phyloP scores from a whole-genome alignment of 2,329 filamentous ascomycete species.

The Cercospora brassicicola region DNA sequence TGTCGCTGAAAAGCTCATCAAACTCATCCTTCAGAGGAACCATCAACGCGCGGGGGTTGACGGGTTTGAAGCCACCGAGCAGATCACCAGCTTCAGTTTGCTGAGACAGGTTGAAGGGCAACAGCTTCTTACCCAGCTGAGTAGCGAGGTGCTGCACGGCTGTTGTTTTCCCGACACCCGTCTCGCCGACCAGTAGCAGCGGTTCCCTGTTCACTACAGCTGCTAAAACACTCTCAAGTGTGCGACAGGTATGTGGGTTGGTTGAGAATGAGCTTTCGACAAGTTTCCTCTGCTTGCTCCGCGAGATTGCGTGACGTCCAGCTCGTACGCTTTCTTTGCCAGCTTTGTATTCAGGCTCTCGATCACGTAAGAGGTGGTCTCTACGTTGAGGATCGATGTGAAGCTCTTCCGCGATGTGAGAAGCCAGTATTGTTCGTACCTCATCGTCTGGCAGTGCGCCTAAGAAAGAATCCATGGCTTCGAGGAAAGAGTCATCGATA shows the following conservation, averaged over 20 bases:
- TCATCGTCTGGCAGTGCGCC: conserved; percentile 71
- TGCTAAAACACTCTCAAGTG: conserved; percentile 85
- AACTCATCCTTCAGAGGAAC: conserved; percentile 93
- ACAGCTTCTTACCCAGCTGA: conserved; percentile 78
- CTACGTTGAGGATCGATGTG: conserved; percentile 80
- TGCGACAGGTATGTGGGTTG: conserved; percentile 77
- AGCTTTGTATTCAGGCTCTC: conserved; percentile 68
- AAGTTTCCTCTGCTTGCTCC: conserved; percentile 17
- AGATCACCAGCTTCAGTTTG: conserved; percentile 97
- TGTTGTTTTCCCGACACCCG: conserved; percentile 96
- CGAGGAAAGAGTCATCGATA: conserved; percentile 85
- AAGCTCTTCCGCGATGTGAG: conserved; percentile 79
- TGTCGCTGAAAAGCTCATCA: conserved; percentile 80
- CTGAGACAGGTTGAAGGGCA: conserved; percentile 93
- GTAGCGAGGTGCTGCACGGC: conserved; percentile 90
- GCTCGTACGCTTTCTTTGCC: conserved; percentile 33
- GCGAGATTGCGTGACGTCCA: conserved; percentile 35
- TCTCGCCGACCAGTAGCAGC: conserved; percentile 93
- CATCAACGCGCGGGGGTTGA: conserved; percentile 83
- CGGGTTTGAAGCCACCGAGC: conserved; percentile 92
- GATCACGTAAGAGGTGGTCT: conserved; percentile 71
- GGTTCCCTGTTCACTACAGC: conserved; percentile 84
- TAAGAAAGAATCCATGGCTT: conserved; percentile 89
- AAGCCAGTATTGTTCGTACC: conserved; percentile 61
- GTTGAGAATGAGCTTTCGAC: conserved; percentile 72